Evolutionary conservation across 2,329 filamentous ascomycete genomes (phyloP), one percentile per base, ranked within the genome.

Genomic region (Monilinia fructicola): DNA sequence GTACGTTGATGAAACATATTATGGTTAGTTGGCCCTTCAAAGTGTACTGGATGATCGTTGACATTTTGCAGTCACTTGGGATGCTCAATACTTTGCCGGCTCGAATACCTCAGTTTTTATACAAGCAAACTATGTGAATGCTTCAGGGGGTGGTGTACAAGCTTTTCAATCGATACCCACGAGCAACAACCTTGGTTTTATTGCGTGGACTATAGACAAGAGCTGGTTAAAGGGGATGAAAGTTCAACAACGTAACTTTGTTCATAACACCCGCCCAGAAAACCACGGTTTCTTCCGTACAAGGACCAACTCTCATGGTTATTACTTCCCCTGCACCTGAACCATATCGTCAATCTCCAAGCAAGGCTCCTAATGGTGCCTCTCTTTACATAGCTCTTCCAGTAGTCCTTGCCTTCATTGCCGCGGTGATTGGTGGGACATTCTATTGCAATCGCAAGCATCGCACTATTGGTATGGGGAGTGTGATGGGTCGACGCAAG

Each of bases 351-450:
- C 71, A 71, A 63, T 60, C 68, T 4, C 65, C 64, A 10, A 60
- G 71, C 14, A 54, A 67, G 64, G 66, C 66, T 26, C 73, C 74
- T 1, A 64, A 65, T 21, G 71, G 73, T n/a, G 65, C 69, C 52
- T 65, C 69, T 11, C 67, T 76, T 21, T 75, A 74, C 42, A 75
- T 76, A 50, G 74, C 71, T 1, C 71, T 76, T 11, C 74, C 74
- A 23, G 67, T 66, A 4, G 69, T 74, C 5, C 69, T 75, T 28
- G 74, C 67, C 2, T 73, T 74, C 48, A 68, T 75, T 26, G 9
- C 72, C 6, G 50, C 75, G 21, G 71, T 69, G 21, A 48, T 75
- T n/a, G 54, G 65, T 5, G 74, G 73, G 1, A 71, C 68, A 1
- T 74, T 55, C 54, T 69, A 70, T 54, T 67, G 69, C 42, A 75